Percentiles rank a stretch among this genome's conserved stretches.
Conservation (phyloP, 2,329 filamentous ascomycete species). For the Fusarium keratoplasticum region DNA sequence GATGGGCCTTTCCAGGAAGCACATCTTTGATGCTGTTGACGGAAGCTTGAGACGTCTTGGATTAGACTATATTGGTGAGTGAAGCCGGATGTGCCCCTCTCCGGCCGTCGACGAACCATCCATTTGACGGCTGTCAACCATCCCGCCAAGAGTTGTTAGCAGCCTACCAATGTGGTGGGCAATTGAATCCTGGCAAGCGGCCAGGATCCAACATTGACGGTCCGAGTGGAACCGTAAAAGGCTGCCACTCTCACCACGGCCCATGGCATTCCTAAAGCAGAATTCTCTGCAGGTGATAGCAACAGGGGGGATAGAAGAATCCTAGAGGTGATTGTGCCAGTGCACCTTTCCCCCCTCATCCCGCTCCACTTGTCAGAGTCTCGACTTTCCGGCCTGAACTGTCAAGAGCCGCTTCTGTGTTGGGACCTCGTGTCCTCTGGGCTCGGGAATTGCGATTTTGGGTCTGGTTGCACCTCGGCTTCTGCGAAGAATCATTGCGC, state of each 20-base stretch:
- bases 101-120: background rate
- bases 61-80: constrained; percentile 64
- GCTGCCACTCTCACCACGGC: constrained; percentile 24
- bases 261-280: constrained; percentile 45
- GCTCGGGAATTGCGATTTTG: constrained; percentile 36
- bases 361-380: constrained; percentile 13
- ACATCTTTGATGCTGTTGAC: constrained; percentile 74
- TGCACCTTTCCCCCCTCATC: constrained; percentile 6
- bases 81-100: background rate
- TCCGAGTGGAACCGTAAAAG: constrained; percentile 24
- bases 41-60: constrained; percentile 65
- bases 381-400: constrained; percentile 11
- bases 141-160: constrained; percentile 19
- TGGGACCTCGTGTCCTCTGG: constrained; percentile 14
- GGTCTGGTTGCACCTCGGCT: constrained; percentile 5
- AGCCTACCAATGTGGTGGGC: constrained; percentile 29
- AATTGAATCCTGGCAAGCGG: constrained; percentile 33
- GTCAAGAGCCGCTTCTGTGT: constrained; percentile 5
- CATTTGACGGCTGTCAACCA: background rate
- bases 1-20: constrained; percentile 68
- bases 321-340: constrained; percentile 22
- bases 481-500: constrained; percentile 9
- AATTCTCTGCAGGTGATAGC: constrained; percentile 38
- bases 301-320: constrained; percentile 11
- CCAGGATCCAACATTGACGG: constrained; percentile 23